phyloP scores from a whole-genome alignment of 164 flowering plant species.

The Taxillus chinensis region DNA sequence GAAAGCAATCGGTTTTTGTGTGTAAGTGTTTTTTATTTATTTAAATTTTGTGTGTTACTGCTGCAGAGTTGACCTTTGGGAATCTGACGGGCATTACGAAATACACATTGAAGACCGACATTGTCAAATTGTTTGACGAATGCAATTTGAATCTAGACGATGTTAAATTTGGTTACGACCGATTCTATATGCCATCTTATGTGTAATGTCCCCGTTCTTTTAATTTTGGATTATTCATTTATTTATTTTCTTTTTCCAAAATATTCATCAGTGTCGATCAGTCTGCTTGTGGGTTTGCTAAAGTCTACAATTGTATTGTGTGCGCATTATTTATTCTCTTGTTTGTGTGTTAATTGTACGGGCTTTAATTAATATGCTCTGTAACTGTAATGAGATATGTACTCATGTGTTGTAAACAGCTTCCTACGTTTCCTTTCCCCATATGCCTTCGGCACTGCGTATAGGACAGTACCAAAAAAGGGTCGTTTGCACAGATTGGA shows the following conservation, averaged over 20 bases:
- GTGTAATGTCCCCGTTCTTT: conserved; percentile 23
- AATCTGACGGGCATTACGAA: conserved; percentile 19
- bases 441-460: conserved; percentile 17
- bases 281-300: not conserved
- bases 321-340: too few species aligned
- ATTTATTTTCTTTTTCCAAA: not conserved
- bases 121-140: conserved; percentile 45
- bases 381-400: not conserved
- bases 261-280: not conserved
- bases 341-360: too few species aligned
- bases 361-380: not conserved
- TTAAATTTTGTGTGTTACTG: not conserved
- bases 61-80: conserved; percentile 34
- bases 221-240: not conserved
- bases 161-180: conserved; percentile 44
- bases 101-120: conserved; percentile 36
- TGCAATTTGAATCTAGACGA: conserved; percentile 39
- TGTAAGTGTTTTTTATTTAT: not conserved
- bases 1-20: not conserved
- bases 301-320: too few species aligned
- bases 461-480: conserved; percentile 15
- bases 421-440: conserved; percentile 36
- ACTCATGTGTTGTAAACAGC: conserved; percentile 25
- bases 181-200: conserved; percentile 17
- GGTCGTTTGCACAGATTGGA: conserved; percentile 36